Base-by-base conservation (phyloP, 2,329 filamentous ascomycete species). In the Talaromyces rugulosus region DNA sequence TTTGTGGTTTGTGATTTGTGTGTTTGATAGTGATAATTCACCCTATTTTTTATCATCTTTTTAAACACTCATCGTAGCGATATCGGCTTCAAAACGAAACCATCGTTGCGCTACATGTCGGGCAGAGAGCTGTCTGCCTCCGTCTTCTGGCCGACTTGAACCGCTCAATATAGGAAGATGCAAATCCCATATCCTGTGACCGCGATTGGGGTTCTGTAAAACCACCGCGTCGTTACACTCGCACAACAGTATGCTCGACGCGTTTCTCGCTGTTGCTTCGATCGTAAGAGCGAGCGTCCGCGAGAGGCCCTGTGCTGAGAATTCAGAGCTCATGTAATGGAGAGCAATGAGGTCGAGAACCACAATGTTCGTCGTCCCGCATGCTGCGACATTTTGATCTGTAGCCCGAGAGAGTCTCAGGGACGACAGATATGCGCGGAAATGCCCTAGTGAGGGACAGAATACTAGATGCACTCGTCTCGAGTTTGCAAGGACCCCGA, bases 391-490 rank as follows among this genome's bases (percentile, higher is more conserved):
- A 40, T 27, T 36, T 58, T 28, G 11, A 8, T 58, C 28, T 2
- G 60, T 47, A 61, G 52, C 5, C 51, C 30, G 40, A 52, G 54
- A 6, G 54, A 51, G 33, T 30, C 44, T 33, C 42, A 56, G 12
- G 52, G 85, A 81, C 50, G 89, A 81, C 18, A 97, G 81, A 69
- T 89, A 91, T 40, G 91, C 91, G 59, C 91, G 88, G 6, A 96
- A 83, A 73, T 90, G 87, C 27, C 89, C 87, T 59, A 95, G 83
- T 2, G 89, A 91, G 0, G 91, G 87, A 60, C 87, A 84, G 75
- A 96, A 97, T 40, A 85, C 78, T 8, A 93, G 75, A 60, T 85
- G 85, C 65, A 96, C 83, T 68, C 88, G 86, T 33, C 86, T 84
- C 7, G 91, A 88, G 3, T 84, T 82, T 54, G 88, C 85, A 31